Base-by-base conservation (phyloP, 495 filamentous ascomycete species). In the Talaromyces adpressus region DNA sequence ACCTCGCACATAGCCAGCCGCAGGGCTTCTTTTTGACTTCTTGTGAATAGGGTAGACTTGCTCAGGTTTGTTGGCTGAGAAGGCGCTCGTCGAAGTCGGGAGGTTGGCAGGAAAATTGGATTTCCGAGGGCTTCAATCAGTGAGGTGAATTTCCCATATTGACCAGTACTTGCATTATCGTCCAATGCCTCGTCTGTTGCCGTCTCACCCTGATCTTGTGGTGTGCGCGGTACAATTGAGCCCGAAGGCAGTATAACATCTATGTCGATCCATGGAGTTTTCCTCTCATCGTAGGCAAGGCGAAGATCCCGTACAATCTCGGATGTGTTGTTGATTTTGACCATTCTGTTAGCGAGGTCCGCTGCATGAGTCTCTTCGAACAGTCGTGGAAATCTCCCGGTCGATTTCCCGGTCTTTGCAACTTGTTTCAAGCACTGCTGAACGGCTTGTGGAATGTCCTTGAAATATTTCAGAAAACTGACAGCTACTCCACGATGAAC, bases 301-400 rank as follows among this genome's bases (percentile, higher is more conserved):
- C 85, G 81, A 59, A 98, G 79, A 62, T 88, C 86, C 8, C 79
- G 75, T 52, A 92, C 82, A n/a, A 92, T 84, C 2, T 92, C 89
- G 39, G 72, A 69, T 3, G 86, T 82, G 71, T 91, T 88, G 23
- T 93, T 90, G 47, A 93, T 85, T 75, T 83, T 87, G 6, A 84
- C 81, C 85, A 97, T 92, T 6, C 85, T 84, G 69, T 89, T 88
- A 32, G 93, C 92, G 56, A 99, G 77, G 69, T 95, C 87, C 47
- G 91, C 94, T 6, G 93, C 92, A 82, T 99, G 94, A 75, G 91
- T 87, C 71, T 97, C 92, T 66, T 91, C 85, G 71, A 98, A 98
- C 62, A 94, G 81, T 58, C 80, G 79, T 2, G 88, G 84, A 9
- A 83, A 81, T 66, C 66, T 71, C 18, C 68, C 73, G 36, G 70